These are phyloP conservation scores for Neofusicoccum kwambonambiense DNA, from an alignment of 2,329 filamentous ascomycete species.

Conservation along the genomic window DNA sequence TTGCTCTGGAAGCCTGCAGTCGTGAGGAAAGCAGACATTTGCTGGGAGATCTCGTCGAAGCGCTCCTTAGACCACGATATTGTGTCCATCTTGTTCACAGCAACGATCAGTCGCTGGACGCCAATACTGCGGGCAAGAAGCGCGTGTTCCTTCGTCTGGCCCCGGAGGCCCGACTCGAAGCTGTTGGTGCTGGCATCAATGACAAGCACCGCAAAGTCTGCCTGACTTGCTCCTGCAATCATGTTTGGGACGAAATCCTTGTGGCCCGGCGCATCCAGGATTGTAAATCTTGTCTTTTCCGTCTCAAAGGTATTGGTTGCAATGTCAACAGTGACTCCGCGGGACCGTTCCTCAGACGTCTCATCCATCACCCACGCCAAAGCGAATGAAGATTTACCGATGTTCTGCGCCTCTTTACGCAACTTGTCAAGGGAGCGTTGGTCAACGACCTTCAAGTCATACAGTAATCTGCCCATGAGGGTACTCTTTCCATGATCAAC, in stretches of 20 bases:
- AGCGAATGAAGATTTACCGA: constrained; percentile 93
- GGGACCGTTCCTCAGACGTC: constrained; percentile 79
- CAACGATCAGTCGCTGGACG: constrained; percentile 82
- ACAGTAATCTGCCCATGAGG: constrained; percentile 89
- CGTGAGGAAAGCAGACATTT: constrained; percentile 78
- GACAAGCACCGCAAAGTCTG: constrained; percentile 91
- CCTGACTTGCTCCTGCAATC: constrained; percentile 95
- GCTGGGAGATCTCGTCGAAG: constrained; percentile 81
- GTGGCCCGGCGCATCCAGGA: constrained; percentile 92
- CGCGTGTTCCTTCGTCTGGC: constrained; percentile 92
- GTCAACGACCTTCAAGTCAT: constrained; percentile 85
- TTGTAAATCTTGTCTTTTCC: constrained; percentile 81
- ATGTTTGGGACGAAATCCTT: constrained; percentile 97
- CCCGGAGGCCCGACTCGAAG: constrained; percentile 89
- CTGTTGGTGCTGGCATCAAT: constrained; percentile 88
- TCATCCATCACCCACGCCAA: constrained; percentile 97
- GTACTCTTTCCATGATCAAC: constrained; percentile 98
- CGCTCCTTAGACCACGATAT: constrained; percentile 78
- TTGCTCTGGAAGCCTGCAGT: constrained; percentile 78
- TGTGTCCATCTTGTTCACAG: constrained; percentile 92
- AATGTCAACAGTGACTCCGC: constrained; percentile 95
- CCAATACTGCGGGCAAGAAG: constrained; percentile 87
- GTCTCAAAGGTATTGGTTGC: constrained; percentile 95
- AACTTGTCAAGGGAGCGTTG: constrained; percentile 87
- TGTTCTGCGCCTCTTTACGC: constrained; percentile 80